Evolutionary conservation across 176 grass and related monocot genomes (phyloP).

Genomic region (Lolium perenne): DNA sequence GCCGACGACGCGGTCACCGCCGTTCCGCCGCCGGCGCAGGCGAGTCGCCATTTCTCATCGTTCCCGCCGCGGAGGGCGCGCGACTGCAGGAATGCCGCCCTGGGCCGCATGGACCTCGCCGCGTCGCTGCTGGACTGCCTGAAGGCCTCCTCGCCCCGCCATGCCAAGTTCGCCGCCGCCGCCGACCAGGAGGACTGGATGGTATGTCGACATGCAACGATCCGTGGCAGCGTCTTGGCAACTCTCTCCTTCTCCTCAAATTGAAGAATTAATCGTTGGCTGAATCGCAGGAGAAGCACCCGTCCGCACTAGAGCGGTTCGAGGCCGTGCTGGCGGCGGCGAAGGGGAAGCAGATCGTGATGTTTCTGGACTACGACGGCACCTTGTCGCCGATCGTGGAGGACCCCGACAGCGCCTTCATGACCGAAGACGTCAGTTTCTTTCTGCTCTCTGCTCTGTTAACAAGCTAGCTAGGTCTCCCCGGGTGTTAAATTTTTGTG

Average conservation of each 20-base stretch:
- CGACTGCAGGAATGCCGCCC: slow-evolving; percentile 44
- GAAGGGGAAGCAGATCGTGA: slow-evolving; percentile 72
- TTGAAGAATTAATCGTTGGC: background rate
- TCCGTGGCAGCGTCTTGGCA: background rate
- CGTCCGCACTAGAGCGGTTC: slow-evolving; percentile 71
- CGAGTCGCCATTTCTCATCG: slow-evolving; percentile 34
- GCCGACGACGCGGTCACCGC: slow-evolving; percentile 49
- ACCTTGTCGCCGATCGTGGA: slow-evolving; percentile 89
- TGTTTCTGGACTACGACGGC: slow-evolving; percentile 98
- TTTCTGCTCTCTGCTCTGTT: background rate
- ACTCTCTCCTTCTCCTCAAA: background rate
- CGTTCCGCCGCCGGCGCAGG: slow-evolving; percentile 27
- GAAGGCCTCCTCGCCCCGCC: slow-evolving; percentile 72
- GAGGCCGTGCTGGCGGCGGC: slow-evolving; percentile 55
- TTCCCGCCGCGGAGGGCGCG: slow-evolving; percentile 1
- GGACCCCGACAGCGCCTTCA: background rate
- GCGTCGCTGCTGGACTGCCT: slow-evolving; percentile 60
- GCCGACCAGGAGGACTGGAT: slow-evolving; percentile 56
- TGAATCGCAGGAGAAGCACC: slow-evolving; percentile 60
- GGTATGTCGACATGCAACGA: slow-evolving; percentile 29
- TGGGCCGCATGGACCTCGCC: slow-evolving; percentile 43
- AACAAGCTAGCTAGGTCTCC: background rate
- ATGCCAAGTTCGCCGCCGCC: slow-evolving; percentile 22
- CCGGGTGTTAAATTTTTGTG: background rate
- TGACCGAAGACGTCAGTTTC: too few species aligned